These are phyloP conservation scores for Globisporangium yorkense DNA, from an alignment of 352 stramenopile species.

Conservation along the genomic window DNA sequence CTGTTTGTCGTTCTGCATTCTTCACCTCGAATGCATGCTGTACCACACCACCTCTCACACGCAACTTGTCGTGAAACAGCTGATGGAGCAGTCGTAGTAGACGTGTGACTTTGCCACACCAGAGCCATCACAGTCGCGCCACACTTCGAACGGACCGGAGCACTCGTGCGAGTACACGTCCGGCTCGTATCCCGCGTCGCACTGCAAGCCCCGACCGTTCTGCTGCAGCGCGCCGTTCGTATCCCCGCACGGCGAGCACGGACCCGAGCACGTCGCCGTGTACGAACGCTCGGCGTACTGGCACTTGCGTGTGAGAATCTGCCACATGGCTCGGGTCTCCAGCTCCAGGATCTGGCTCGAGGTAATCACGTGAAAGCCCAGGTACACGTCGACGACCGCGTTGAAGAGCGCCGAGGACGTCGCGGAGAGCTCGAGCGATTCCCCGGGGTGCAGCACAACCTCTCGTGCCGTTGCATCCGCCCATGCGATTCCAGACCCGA, in stretches of 20 bases:
- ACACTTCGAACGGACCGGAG: slow-evolving; percentile 39
- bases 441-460: slow-evolving; percentile 34
- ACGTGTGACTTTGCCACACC: slow-evolving; percentile 28
- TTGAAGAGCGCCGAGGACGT: slow-evolving; percentile 52
- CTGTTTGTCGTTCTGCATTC: too few species aligned
- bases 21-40: too few species aligned
- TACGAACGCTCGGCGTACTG: slow-evolving; percentile 43
- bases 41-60: slow-evolving; percentile 12
- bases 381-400: slow-evolving; percentile 51
- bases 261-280: slow-evolving; percentile 36
- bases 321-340: slow-evolving; percentile 41
- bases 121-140: slow-evolving; percentile 39
- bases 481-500: slow-evolving; percentile 25
- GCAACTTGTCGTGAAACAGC: slow-evolving; percentile 46
- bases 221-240: slow-evolving; percentile 44
- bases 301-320: slow-evolving; percentile 55
- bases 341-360: slow-evolving; percentile 67
- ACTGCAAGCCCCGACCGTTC: slow-evolving; percentile 22
- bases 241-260: slow-evolving; percentile 41
- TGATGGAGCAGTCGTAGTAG: slow-evolving; percentile 59
- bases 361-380: slow-evolving; percentile 69
- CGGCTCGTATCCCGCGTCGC: slow-evolving; percentile 31
- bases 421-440: slow-evolving; percentile 42
- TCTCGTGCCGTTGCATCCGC: slow-evolving; percentile 25
- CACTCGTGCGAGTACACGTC: slow-evolving; percentile 43